Percentiles rank a stretch among this genome's conserved stretches.
Conservation (phyloP, 345 rosid genomes). For the Lepidium aucheri region DNA sequence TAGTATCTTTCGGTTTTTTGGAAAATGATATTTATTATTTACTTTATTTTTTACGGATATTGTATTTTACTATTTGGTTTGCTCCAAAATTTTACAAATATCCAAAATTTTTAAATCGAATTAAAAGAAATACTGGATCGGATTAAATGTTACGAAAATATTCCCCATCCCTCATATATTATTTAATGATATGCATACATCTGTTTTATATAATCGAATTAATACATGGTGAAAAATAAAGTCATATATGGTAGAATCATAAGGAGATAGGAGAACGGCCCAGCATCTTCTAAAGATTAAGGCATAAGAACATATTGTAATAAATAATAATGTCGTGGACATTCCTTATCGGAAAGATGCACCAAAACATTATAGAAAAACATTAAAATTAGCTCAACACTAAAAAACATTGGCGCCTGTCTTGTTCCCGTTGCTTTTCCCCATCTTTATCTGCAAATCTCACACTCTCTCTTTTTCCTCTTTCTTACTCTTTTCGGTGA, state of each 20-base stretch:
- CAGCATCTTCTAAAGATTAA: constrained; percentile 14
- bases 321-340: constrained; percentile 3
- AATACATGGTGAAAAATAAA: not conserved
- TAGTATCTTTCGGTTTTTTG: no score
- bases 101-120: no score
- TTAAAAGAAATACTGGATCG: no score
- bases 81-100: no score
- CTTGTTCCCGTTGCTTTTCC: constrained; percentile 26
- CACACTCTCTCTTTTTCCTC: not conserved
- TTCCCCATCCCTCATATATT: no score
- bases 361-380: not conserved
- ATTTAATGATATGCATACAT: no score
- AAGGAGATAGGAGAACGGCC: constrained; percentile 1
- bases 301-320: constrained; percentile 16
- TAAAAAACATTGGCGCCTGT: constrained; percentile 22
- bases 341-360: not conserved
- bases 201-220: not conserved
- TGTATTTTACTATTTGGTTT: no score
- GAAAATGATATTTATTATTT: no score
- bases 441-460: constrained; percentile 10
- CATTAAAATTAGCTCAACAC: not conserved
- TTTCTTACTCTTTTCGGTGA: not conserved
- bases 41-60: no score
- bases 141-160: no score
- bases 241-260: not conserved